Evolutionary conservation across 306 rosid genomes (phyloP), one percentile per base, ranked within the genome.

Genomic region (Spatholobus suberectus): DNA sequence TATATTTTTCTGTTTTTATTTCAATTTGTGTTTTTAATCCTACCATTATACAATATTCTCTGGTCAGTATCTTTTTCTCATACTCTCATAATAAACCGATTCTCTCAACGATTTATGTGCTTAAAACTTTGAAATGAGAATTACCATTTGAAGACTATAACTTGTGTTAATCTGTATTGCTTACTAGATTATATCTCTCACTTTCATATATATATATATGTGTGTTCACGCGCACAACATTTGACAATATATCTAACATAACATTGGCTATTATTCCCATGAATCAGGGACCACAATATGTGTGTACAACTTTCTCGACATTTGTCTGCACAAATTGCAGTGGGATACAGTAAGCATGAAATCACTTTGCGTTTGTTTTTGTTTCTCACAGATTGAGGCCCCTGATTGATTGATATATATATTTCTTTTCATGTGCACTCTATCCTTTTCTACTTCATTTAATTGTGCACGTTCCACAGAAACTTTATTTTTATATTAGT

Each of bases 241-340:
- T 49, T 34, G 47, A 37, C 13, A 41, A 18, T 80, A 6, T 69
- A 55, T 70, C 5, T 61, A 34, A 78, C 35, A 43, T 43, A 46
- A 59, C 73, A 73, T 73, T 37, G 68, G 2, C 5, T 52, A 13
- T 13, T 52, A 13, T 13, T 52, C 44, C 14, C 80, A 73, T 81
- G 83, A 20, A 73, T 84, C 84, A 96, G 99, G 99, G 98, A 62
- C 97, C 99, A 26, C 99, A 94, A 81, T 96, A 96, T 84, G 98
- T 92, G 12, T 93, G 98, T 81, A 91, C 94, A 54, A 96, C 94
- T 74, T 93, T 96, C 89, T 84, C 83, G 54, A 93, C 98, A 49
- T 96, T 92, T 69, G 89, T 94, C 59, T 93, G 99, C 86, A 93
- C 94, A 83, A 93, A 85, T 72, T 96, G 99, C 89, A 96, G 99